Conservation (phyloP, 306 rosid species). For the Pachyrhizus erosus region DNA sequence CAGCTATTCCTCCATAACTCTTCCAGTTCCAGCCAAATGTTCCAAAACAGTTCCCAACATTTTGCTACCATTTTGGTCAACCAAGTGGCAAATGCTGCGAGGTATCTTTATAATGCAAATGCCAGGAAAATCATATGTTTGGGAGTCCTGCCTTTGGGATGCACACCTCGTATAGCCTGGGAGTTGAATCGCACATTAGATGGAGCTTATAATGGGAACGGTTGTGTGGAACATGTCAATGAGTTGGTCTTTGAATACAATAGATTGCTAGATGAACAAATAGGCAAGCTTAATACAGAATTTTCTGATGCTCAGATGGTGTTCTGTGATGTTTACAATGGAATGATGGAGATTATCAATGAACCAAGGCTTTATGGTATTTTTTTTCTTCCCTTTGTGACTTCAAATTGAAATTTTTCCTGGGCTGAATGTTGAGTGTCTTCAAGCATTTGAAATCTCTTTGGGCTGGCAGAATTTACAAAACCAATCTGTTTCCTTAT, state of each 20-base stretch:
- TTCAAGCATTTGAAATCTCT: not conserved
- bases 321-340: slow-evolving; percentile 79
- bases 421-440: not conserved
- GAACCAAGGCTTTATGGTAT: slow-evolving; percentile 63
- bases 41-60: slow-evolving; percentile 30
- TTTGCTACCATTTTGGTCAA: slow-evolving; percentile 65
- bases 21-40: slow-evolving; percentile 38
- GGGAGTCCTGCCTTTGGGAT: slow-evolving; percentile 83
- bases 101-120: slow-evolving; percentile 68
- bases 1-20: slow-evolving; percentile 58
- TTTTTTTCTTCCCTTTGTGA: not conserved
- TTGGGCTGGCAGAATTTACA: not conserved
- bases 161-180: slow-evolving; percentile 63
- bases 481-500: not conserved
- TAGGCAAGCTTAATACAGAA: slow-evolving; percentile 54
- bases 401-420: not conserved
- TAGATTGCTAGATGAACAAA: slow-evolving; percentile 50
- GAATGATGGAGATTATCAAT: slow-evolving; percentile 65
- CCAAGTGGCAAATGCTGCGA: slow-evolving; percentile 67
- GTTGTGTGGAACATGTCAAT: slow-evolving; percentile 66
- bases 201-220: slow-evolving; percentile 33
- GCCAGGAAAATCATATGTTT: slow-evolving; percentile 75
- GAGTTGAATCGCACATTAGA: slow-evolving; percentile 24
- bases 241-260: slow-evolving; percentile 68
- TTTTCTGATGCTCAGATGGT: slow-evolving; percentile 61